These are phyloP conservation scores for Brettanomyces naardenensis DNA, from an alignment of 805 yeast species.

Conservation along the genomic window DNA sequence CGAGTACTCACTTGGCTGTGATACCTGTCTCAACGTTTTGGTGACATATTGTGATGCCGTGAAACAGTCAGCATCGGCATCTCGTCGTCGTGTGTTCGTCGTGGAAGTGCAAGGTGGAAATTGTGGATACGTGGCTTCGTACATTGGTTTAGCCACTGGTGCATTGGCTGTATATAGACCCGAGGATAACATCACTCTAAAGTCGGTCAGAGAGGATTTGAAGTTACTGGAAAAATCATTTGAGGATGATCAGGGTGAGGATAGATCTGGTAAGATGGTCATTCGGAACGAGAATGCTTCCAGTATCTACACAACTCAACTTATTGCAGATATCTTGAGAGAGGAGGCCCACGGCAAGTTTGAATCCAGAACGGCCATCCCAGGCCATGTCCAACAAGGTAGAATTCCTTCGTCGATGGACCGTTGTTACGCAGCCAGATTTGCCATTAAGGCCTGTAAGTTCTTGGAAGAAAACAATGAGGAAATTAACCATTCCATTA, in stretches of 20 bases:
- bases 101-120: conserved; percentile 85
- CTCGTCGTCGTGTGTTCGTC: conserved; percentile 71
- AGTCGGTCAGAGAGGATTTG: conserved; percentile 59
- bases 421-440: conserved; percentile 80
- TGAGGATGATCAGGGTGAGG: conserved; percentile 54
- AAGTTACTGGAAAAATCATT: conserved; percentile 51
- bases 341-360: conserved; percentile 58
- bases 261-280: conserved; percentile 61
- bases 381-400: conserved; percentile 92
- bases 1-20: conserved; percentile 69
- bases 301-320: conserved; percentile 56
- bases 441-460: conserved; percentile 83
- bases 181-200: conserved; percentile 56
- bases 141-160: conserved; percentile 61
- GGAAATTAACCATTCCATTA: conserved; percentile 9
- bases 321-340: conserved; percentile 62
- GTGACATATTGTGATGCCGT: conserved; percentile 72
- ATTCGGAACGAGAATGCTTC: conserved; percentile 63
- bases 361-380: conserved; percentile 73
- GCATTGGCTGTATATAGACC: conserved; percentile 73
- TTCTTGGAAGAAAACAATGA: conserved; percentile 57
- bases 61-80: conserved; percentile 70
- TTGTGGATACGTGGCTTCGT: conserved; percentile 70
- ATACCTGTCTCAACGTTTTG: conserved; percentile 65
- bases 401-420: conserved; percentile 93